Base-by-base conservation (phyloP, 2,329 filamentous ascomycete species). In the Elsinoe ampelina region DNA sequence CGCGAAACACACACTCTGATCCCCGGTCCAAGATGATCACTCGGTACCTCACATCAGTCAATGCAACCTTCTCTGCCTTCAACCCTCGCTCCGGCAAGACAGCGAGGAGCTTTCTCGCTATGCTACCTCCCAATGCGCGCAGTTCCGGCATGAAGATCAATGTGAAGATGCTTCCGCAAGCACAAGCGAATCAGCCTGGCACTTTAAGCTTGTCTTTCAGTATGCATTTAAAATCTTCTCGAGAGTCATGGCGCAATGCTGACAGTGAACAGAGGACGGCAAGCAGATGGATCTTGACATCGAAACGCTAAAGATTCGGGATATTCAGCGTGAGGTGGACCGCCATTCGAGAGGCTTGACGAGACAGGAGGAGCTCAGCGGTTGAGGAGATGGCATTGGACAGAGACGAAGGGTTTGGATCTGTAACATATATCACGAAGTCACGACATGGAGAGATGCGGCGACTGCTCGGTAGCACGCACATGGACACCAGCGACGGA, bases 61-160 rank as follows among this genome's bases (percentile, higher is more conserved):
- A 80, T 66, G 86, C 89, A 62, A 83, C 83, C 70, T 96, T 97
- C 83, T 95, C 95, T 74, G 92, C 93, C 38, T 97, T 97, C 80
- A 86, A 84, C 26, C 74, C 80, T 20, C 79, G 80, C 69, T 84
- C 89, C 51, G 69, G 69, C 61, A 90, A 89, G 68, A 86, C 91
- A 20, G 91, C 89, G 38, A 85, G 93, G 42, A 79, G 95, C 54
- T 93, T 97, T 73, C 87, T 97, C 63, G 86, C 88, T 32, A 80
- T 87, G 61, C 82, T 98, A 32, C 89, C 92, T 8, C 82, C 90
- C 41, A 83, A 85, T 66, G 90, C 90, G 59, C 83, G 90, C 56
- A 74, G 78, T 57, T 79, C 77, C 55, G 83, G 81, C 62, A 89
- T 95, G 77, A 81, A 84, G 66, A 86, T 97, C 67, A 83, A 83